Evolutionary conservation across 805 yeast species (phyloP), one percentile per base, ranked within the genome.

Genomic region (Saturnispora silvae): DNA sequence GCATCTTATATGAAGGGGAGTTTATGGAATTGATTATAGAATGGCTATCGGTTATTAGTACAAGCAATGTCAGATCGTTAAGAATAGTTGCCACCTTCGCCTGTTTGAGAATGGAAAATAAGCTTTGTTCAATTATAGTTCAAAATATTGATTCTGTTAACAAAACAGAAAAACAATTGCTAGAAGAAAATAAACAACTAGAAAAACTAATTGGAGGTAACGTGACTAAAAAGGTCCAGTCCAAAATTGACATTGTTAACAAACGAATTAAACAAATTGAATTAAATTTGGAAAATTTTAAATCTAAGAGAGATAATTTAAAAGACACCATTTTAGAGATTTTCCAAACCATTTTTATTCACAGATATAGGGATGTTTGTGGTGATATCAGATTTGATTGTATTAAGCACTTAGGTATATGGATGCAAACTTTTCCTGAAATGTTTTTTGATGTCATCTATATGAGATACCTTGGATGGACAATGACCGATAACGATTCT

Each of bases 381-480:
- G 72, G 77, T 5, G 53, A 55, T 5, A 81, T 87, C 25, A 67
- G 96, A 47, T 68, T 70, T 22, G 85, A 79, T 40, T 80, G 95
- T 38, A 63, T 83, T 47, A 48, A 54, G 7, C 65, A 68, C 25
- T 60, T 86, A 35, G 75, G 84, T n/a, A 61, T 57, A 14, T 81
- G 94, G 83, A 81, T 83, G 59, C 65, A 68, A n/a, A 51, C 60
- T 5, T 70, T 70, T 43, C 94, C 95, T 0, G 86, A 80, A 40
- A 60, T 65, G 37, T 85, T 81, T 49, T 69, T 81, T 45, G 81
- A 75, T 42, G 76, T 79, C 10, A 63, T 77, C 1, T 83, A 76
- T 49, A 64, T 85, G 44, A 70, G 86, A 44, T 83, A 81, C 54
- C 68, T 81, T 50, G 95, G 95, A 4, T 81, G 94, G 94, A 63